A percentile compares a stretch with the other conserved stretches of the same genome.
These are phyloP conservation scores for Rhynchospora pubera DNA, from an alignment of 176 grass and related monocot species.

Conservation along the genomic window DNA sequence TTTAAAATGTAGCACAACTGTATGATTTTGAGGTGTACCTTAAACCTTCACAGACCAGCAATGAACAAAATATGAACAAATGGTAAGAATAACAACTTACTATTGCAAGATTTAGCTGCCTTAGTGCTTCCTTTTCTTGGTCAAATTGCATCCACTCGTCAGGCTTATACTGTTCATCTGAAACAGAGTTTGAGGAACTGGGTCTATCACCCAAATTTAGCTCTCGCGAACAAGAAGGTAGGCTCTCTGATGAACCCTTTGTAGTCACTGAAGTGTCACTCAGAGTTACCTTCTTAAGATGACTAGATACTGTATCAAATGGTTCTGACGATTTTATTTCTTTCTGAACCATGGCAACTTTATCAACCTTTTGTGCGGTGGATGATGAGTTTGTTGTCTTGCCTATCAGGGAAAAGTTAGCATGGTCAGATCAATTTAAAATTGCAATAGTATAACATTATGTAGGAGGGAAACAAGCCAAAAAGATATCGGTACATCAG, in stretches of 20 bases:
- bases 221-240: conserved; percentile 34
- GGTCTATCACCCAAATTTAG: conserved; percentile 40
- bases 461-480: background rate
- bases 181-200: conserved; percentile 38
- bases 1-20: too few relatives aligned
- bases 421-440: background rate
- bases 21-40: background rate
- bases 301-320: conserved; percentile 25
- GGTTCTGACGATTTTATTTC: conserved; percentile 19
- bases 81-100: conserved; percentile 52
- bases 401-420: conserved; percentile 31
- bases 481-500: background rate
- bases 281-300: conserved; percentile 27
- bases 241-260: conserved; percentile 22
- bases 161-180: conserved; percentile 58
- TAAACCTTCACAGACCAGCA: background rate
- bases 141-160: conserved; percentile 76
- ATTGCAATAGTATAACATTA: conserved; percentile 13
- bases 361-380: conserved; percentile 36
- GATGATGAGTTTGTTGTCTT: conserved; percentile 21
- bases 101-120: conserved; percentile 94
- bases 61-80: background rate
- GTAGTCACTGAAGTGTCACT: background rate
- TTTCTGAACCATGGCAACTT: conserved; percentile 26
- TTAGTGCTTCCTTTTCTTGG: conserved; percentile 38